Base-by-base conservation (phyloP, 768 basidiomycete genomes). In the Hirschioporus abietinus region DNA sequence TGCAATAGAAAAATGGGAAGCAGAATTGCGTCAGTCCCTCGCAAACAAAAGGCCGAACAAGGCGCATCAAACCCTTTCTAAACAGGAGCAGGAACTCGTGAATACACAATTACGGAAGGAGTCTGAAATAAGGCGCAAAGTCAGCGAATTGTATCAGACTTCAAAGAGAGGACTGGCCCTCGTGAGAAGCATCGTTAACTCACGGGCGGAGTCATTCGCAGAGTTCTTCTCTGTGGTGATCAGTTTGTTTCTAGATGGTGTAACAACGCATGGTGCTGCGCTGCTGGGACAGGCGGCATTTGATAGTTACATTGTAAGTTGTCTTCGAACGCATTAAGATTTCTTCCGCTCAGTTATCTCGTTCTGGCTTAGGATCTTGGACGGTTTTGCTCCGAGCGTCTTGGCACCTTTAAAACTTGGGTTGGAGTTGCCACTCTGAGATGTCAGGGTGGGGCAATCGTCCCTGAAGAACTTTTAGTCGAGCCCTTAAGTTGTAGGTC, bases 1-100 rank as follows among this genome's bases (percentile, higher is more conserved):
- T 6, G 93, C 93, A 36, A 91, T 96, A 17, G 90, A 93, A 20
- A 90, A 93, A 72, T 99, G 96, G 96, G 97, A 99, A 68, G 90
- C 89, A 27, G 96, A 99, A 68, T 80, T 96, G n/a, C 86, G 95
- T 10, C 89, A 92, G 70, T 87, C 89, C 0, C 80, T 98, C 0
- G 92, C 92, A 7, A 85, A 78, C 65, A 98, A 98, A 80, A 93
- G 92, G 74, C 83, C 86, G 10, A 76, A 82, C 0, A 73, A 76
- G 1, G 71, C 80, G 1, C 65, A 71, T 18, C 78, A 77, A 7
- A 80, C 80, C 0, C 76, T 98, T 20, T 92, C 92, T 0, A 98
- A 95, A 74, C 88, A 91, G 67, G 93, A 97, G 67, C 88, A 91
- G 68, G 88, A 87, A 0, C 83, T 93, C n/a, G 85, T 99, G 15